Evolutionary conservation across 371 early-diverging fungal genomes (phyloP), one percentile per base, ranked within the genome.

Genomic region (Mortierella sp.): DNA sequence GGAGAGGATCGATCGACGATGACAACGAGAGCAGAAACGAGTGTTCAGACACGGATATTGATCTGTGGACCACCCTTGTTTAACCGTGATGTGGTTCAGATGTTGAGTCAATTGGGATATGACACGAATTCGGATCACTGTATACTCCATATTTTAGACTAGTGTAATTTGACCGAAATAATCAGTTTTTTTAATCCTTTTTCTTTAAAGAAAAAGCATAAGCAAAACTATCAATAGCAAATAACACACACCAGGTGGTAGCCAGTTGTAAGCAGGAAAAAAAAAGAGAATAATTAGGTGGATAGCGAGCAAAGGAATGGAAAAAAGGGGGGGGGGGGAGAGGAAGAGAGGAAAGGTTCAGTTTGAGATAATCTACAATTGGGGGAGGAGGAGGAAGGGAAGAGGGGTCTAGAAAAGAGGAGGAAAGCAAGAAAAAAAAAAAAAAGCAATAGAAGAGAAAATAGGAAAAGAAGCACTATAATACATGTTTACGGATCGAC

Each of bases 61-160:
- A 48, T 76, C 29, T 76, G 77, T 61, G 77, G 77, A 1, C 77
- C 77, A 19, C 72, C 71, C 2, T 47, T 65, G 29, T 76, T 76
- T 37, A 76, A 76, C 29, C 21, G 43, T 14, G 77, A 76, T 28
- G 65, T 76, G 14, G 67, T 60, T 11, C 12, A 18, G 44, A 71
- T 71, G 68, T 43, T 76, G 25, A 15, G 1, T 1, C 57, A 61
- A 18, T 52, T 76, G 11, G 72, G 72, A 16, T 71, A 62, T n/a
- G 14, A 12, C n/a, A 47, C 9, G 1, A 19, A 29, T n/a, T 61
- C 65, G 9, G 53, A 58, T 0, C 16, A 23, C 1, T 76, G 72
- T 23, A 58, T 62, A n/a, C 57, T 76, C 15, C 68, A 76, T 57
- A 50, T 75, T 12, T 53, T 75, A 15, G 76, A 75, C 16, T 75